Percentiles rank a stretch among this genome's conserved stretches.
Evolutionary conservation across 2,329 filamentous ascomycete genomes (phyloP).

Genomic region (Cryphonectria parasitica): DNA sequence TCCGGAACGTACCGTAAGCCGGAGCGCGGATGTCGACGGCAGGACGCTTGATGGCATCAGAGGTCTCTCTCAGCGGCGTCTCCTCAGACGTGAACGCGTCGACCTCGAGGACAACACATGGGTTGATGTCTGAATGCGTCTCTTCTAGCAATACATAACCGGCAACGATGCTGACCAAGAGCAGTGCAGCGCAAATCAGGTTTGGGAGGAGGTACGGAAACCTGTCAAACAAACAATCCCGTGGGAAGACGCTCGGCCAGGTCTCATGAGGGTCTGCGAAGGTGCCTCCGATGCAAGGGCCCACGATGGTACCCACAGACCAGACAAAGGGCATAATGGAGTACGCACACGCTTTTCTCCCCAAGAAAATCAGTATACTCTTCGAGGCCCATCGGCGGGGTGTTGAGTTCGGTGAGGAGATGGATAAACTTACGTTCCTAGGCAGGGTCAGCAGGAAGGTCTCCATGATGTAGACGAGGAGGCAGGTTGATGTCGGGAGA

Average conservation of each 20-base stretch:
- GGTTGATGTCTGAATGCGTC: constrained; percentile 83
- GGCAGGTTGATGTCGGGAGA: background rate
- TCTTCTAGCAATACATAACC: constrained; percentile 85
- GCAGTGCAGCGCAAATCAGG: constrained; percentile 76
- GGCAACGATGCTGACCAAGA: constrained; percentile 77
- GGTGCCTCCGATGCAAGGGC: constrained; percentile 83
- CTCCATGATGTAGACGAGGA: background rate
- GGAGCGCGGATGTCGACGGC: constrained; percentile 76
- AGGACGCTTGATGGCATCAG: constrained; percentile 73
- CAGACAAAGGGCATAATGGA: constrained; percentile 95
- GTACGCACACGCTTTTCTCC: constrained; percentile 71
- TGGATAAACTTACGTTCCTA: constrained; percentile 61
- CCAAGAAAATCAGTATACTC: constrained; percentile 29
- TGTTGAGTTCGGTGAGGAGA: background rate
- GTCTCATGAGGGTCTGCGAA: constrained; percentile 78
- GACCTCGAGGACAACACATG: constrained; percentile 50
- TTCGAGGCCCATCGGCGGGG: background rate
- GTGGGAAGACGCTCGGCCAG: constrained; percentile 73
- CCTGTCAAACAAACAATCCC: constrained; percentile 69
- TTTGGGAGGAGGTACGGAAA: constrained; percentile 93
- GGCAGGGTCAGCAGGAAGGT: constrained; percentile 7
- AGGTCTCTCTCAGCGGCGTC: constrained; percentile 75
- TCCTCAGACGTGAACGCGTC: constrained; percentile 62
- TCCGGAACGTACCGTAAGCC: constrained; percentile 74
- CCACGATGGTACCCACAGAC: constrained; percentile 87